phyloP scores from a whole-genome alignment of 2,329 filamentous ascomycete species.

The Beauveria pseudobassiana region DNA sequence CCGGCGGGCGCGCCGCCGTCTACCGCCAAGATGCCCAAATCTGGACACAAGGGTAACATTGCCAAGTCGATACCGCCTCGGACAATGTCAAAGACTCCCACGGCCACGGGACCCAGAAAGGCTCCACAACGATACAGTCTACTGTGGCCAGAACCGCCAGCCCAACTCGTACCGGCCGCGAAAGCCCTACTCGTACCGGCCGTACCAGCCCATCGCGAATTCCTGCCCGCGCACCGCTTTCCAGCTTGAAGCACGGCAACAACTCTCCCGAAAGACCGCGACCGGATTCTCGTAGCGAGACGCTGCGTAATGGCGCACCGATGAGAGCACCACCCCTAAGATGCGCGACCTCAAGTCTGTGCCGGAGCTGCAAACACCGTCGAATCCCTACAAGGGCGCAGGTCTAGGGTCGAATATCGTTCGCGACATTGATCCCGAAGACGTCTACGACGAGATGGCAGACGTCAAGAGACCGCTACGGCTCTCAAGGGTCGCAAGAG shows the following conservation, averaged over 20 bases:
- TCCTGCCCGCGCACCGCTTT: constrained; percentile 61
- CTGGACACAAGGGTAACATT: constrained; percentile 22
- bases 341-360: constrained; percentile 70
- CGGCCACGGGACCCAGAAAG: constrained; percentile 26
- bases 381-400: constrained; percentile 39
- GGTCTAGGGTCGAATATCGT: constrained; percentile 49
- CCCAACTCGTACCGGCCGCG: constrained; percentile 20
- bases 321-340: constrained; percentile 73
- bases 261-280: constrained; percentile 73
- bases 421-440: constrained; percentile 63
- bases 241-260: constrained; percentile 59
- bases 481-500: constrained; percentile 32
- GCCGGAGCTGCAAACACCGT: constrained; percentile 43
- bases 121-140: constrained; percentile 21
- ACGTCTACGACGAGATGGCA: constrained; percentile 69
- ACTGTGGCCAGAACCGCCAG: constrained; percentile 13
- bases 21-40: constrained; percentile 29
- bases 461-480: constrained; percentile 26
- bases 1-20: constrained; percentile 55
- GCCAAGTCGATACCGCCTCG: constrained; percentile 29
- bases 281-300: constrained; percentile 35
- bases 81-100: constrained; percentile 48
- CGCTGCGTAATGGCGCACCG: constrained; percentile 47
- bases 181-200: constrained; percentile 23
- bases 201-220: constrained; percentile 44